Conservation (phyloP, 176 grass and related monocot species). For the Tillandsia leiboldiana region DNA sequence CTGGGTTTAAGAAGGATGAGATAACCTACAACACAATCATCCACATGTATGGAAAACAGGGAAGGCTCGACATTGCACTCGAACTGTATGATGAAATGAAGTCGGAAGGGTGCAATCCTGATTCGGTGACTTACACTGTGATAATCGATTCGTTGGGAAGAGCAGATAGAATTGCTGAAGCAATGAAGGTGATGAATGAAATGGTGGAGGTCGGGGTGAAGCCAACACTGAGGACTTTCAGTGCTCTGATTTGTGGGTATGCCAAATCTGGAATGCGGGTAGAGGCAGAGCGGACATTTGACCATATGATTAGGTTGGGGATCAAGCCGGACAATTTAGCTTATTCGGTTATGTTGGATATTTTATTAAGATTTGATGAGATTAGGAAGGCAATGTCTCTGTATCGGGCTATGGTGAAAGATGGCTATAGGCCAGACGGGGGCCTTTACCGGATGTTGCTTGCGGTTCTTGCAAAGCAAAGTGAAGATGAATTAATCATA, state of each 20-base stretch:
- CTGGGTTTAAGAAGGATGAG: slow-evolving; percentile 77
- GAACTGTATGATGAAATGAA: slow-evolving; percentile 81
- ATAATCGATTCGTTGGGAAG: slow-evolving; percentile 88
- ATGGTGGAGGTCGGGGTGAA: slow-evolving; percentile 67
- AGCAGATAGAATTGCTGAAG: slow-evolving; percentile 66
- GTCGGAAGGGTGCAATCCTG: slow-evolving; percentile 52
- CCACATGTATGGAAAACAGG: slow-evolving; percentile 80
- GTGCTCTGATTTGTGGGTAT: slow-evolving; percentile 77
- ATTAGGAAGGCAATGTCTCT: slow-evolving; percentile 49
- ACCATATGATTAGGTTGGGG: slow-evolving; percentile 54
- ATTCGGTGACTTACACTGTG: slow-evolving; percentile 80
- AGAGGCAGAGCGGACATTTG: slow-evolving; percentile 55
- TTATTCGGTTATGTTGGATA: slow-evolving; percentile 81
- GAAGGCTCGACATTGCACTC: slow-evolving; percentile 59
- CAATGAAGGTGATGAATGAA: slow-evolving; percentile 57
- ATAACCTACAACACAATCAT: slow-evolving; percentile 96
- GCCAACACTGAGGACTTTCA: slow-evolving; percentile 71
- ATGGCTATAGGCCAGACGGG: slow-evolving; percentile 49
- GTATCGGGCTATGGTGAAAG: slow-evolving; percentile 54
- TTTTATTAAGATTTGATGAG: slow-evolving; percentile 64
- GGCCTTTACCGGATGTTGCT: slow-evolving; percentile 53
- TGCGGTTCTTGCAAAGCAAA: slow-evolving; percentile 38
- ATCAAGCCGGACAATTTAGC: slow-evolving; percentile 70
- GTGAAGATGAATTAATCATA: slow-evolving; percentile 35
- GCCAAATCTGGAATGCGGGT: slow-evolving; percentile 66